Conservation (phyloP, 371 early-diverging fungal species). For the Rhizomucor miehei region DNA sequence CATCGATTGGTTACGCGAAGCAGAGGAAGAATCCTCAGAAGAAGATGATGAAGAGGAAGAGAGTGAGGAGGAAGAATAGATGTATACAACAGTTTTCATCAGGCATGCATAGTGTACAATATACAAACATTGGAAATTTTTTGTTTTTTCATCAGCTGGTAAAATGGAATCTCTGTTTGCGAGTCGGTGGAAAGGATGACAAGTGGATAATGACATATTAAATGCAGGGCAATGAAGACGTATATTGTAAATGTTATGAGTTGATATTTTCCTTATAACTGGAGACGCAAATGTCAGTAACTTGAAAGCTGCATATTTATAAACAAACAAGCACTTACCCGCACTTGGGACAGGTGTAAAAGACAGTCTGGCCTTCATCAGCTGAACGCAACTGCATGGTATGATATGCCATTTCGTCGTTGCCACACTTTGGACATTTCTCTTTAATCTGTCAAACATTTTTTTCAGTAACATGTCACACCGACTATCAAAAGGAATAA, state of each 20-base stretch:
- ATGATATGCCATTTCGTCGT: conserved; percentile 96
- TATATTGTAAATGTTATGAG: no score
- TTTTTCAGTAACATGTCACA: not conserved
- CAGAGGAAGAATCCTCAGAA: conserved; percentile 48
- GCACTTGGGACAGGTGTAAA: conserved; percentile 98
- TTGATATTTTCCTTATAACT: no score
- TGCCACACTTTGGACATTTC: conserved; percentile 94
- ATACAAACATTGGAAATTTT: no score
- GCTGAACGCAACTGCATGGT: conserved; percentile 98
- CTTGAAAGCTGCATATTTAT: not conserved
- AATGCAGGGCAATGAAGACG: no score
- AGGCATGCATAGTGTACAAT: no score
- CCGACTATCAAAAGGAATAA: not conserved
- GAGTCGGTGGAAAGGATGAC: no score
- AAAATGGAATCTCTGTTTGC: no score
- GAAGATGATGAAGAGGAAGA: conserved; percentile 24
- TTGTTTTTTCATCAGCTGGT: no score
- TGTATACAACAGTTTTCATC: not conserved
- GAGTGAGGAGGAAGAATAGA: conserved; percentile 14
- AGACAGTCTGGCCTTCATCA: conserved; percentile 99
- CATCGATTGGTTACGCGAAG: conserved; percentile 70
- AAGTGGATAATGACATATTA: no score
- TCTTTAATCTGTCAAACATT: conserved; percentile 76
- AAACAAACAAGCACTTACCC: conserved; percentile 58
- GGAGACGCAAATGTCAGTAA: not conserved